These are phyloP conservation scores for Diphasiastrum complanatum DNA, from an alignment of 83 land plant species.

Conservation along the genomic window DNA sequence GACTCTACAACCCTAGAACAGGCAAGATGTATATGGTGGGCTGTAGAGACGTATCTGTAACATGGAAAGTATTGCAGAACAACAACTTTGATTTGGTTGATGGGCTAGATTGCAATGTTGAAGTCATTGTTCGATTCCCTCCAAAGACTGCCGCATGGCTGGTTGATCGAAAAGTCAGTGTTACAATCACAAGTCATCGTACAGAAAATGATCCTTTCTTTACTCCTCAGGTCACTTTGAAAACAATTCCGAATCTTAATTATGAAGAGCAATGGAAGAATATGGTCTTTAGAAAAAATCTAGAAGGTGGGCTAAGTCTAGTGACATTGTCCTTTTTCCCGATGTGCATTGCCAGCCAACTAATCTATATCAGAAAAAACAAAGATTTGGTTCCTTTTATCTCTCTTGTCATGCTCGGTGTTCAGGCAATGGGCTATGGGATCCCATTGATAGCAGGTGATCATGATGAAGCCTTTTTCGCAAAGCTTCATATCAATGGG, in stretches of 20 bases:
- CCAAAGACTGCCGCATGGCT: slow-evolving; percentile 54
- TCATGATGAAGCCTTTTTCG: slow-evolving; percentile 62
- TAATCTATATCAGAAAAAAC: slow-evolving; percentile 38
- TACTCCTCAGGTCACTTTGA: slow-evolving; percentile 33
- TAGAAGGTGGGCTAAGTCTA: slow-evolving; percentile 46
- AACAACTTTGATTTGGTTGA: slow-evolving; percentile 40
- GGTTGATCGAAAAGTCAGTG: slow-evolving; percentile 38
- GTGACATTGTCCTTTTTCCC: slow-evolving; percentile 47
- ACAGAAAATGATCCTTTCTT: slow-evolving; percentile 44
- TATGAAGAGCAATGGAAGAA: slow-evolving; percentile 53
- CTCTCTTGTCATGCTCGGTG: slow-evolving; percentile 53
- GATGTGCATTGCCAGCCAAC: slow-evolving; percentile 42
- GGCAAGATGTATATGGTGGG: slow-evolving; percentile 54
- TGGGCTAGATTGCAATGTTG: slow-evolving; percentile 56
- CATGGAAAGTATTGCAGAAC: slow-evolving; percentile 33
- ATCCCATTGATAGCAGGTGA: slow-evolving; percentile 66
- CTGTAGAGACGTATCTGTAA: slow-evolving; percentile 47
- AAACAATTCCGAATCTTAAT: slow-evolving; percentile 52
- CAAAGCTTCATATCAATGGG: slow-evolving; percentile 30
- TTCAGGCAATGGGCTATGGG: slow-evolving; percentile 56
- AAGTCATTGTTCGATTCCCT: slow-evolving; percentile 50
- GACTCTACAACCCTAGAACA: not conserved
- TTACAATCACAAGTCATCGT: slow-evolving; percentile 48
- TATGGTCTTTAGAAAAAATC: slow-evolving; percentile 46
- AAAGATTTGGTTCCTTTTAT: slow-evolving; percentile 45